Conservation (phyloP, 1,139 yeast genomes). For the Candida neerlandica region DNA sequence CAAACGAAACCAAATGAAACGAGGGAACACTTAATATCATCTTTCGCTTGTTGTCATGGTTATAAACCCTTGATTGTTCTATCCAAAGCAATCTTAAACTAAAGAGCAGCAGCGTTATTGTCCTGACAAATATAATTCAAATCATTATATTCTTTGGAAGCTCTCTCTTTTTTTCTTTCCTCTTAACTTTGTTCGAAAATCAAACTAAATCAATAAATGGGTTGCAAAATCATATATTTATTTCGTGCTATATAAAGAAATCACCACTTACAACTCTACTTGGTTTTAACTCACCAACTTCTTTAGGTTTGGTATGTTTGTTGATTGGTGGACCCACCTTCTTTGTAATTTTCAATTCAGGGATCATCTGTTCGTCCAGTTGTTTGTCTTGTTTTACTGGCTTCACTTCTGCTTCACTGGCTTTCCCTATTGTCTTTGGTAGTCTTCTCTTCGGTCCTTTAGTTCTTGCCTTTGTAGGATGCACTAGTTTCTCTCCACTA, state of each 20-base stretch:
- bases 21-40: too few species aligned
- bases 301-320: conserved; percentile 31
- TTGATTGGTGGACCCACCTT: conserved; percentile 33
- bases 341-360: conserved; percentile 7
- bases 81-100: too few species aligned
- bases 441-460: conserved; percentile 77
- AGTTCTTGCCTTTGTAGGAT: conserved; percentile 63
- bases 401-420: not conserved
- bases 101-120: too few species aligned
- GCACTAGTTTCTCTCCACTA: conserved; percentile 42
- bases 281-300: conserved; percentile 30
- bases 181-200: too few species aligned
- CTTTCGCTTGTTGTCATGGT: too few species aligned
- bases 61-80: too few species aligned
- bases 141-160: too few species aligned
- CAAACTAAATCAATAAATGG: too few species aligned
- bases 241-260: conserved; percentile 24
- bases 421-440: conserved; percentile 26
- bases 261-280: conserved; percentile 38
- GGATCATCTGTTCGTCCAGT: not conserved
- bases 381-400: not conserved
- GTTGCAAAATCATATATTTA: too few species aligned
- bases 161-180: too few species aligned
- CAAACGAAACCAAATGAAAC: too few species aligned
- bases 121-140: too few species aligned